Evolutionary conservation across 495 filamentous ascomycete genomes (phyloP).

Genomic region (Podospora comata): DNA sequence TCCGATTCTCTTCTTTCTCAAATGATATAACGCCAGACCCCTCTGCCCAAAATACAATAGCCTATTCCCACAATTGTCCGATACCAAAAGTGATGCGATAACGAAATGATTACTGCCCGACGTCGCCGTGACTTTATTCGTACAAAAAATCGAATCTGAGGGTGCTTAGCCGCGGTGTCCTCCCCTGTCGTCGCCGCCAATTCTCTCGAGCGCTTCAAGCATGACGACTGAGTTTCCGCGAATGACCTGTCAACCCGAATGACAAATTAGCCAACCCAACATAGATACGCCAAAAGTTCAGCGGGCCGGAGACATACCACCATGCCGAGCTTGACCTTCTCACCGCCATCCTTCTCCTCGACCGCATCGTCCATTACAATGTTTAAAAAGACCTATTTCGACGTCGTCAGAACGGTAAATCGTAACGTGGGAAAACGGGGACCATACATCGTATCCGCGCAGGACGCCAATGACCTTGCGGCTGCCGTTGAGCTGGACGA

Average conservation of each 20-base stretch:
- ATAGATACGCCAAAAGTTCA: not conserved
- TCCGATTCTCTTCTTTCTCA: constrained; percentile 4
- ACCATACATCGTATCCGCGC: constrained; percentile 87
- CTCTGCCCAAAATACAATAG: constrained; percentile 8
- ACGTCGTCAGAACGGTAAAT: constrained; percentile 15
- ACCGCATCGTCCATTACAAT: constrained; percentile 98
- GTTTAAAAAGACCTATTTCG: constrained; percentile 86
- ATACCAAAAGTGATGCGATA: constrained; percentile 2
- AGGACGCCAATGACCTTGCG: constrained; percentile 94
- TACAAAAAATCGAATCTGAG: not conserved
- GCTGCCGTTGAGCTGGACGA: constrained; percentile 95
- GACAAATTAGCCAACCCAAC: constrained; percentile 9
- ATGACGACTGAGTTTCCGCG: constrained; percentile 95
- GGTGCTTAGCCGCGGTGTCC: constrained; percentile 15
- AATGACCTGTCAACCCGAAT: constrained; percentile 52
- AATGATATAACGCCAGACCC: constrained; percentile 18
- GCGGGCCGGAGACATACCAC: constrained; percentile 62
- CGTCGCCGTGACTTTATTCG: not conserved
- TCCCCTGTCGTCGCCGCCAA: constrained; percentile 47
- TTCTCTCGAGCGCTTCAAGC: constrained; percentile 73
- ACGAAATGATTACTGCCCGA: constrained; percentile 4
- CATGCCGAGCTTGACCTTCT: constrained; percentile 90
- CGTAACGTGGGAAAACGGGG: not conserved
- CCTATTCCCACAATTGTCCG: constrained; percentile 11
- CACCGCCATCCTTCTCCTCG: constrained; percentile 87